Base-by-base conservation (phyloP, 2,329 filamentous ascomycete genomes). In the Epichloe hybrida region DNA sequence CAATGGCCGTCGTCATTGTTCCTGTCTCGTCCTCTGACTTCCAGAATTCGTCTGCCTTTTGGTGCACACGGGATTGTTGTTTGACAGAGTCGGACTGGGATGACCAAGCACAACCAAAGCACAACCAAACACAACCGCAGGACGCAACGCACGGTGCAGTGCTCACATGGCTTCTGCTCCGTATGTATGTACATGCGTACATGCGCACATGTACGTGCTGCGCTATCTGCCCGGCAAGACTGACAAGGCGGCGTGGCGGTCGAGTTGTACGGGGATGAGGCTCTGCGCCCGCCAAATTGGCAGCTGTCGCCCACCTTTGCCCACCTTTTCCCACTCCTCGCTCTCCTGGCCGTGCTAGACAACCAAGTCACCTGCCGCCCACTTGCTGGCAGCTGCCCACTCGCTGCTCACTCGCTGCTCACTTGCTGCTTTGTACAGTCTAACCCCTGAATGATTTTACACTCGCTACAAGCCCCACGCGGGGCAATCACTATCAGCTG, bases 1-100 rank as follows among this genome's bases (percentile, higher is more conserved):
- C 7, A 8, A 27, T 27, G 34, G 17, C 34, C 6, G 48, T 49
- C 48, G 48, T 49, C 48, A 49, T 49, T 50, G 35, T 27, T 50
- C 5, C 35, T 20, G 17, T 17, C 39, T 46, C 23, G 23, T 27
- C 6, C 23, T 27, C 23, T 27, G 23, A 27, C 23, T 8, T 27
- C 23, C 23, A 27, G 6, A 27, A 27, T 27, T 36, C 20, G 49
- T 46, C 49, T 36, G 49, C 36, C 43, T 46, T 34, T 20, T 37
- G 27, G 20, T 20, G 39, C 39, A 41, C 39, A 7, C 2, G 39
- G 39, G 39, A 3, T 20, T 4, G 20, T 31, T 31, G 27, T 1
- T 31, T 9, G 8, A 41, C n/a, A 41, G 27, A 31, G 27, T 31
- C 37, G 35, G 20, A 17, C 5, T 35, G 37, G 23, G 7, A 17